Percentiles rank a stretch among this genome's conserved stretches.
Evolutionary conservation across 1,139 yeast species (phyloP).

Genomic region (Protomyces inundatus): DNA sequence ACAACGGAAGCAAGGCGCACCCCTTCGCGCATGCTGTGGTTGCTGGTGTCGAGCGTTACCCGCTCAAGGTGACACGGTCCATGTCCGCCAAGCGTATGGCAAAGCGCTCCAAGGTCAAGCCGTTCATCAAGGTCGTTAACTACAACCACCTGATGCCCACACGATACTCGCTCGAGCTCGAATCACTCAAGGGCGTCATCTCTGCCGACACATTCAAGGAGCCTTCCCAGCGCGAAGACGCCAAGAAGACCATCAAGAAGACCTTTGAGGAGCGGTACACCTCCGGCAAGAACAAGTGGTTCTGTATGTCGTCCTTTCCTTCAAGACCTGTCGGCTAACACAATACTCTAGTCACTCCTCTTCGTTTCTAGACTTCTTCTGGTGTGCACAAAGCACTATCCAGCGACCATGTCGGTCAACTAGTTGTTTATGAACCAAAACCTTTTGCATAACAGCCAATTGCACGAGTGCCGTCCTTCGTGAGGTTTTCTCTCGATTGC

Average conservation of each 20-base stretch:
- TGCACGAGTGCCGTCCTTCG: too few relatives aligned
- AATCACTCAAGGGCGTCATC: slow-evolving; percentile 85
- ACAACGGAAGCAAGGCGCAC: slow-evolving; percentile 98
- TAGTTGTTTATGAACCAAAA: neutral
- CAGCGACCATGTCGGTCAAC: neutral
- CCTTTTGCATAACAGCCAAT: too few relatives aligned
- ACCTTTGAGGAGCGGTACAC: slow-evolving; percentile 96
- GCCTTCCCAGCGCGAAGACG: slow-evolving; percentile 98
- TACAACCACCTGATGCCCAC: slow-evolving; percentile 99
- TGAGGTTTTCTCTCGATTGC: too few relatives aligned
- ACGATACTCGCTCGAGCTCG: slow-evolving; percentile 97
- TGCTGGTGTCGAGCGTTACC: slow-evolving; percentile 99
- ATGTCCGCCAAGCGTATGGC: slow-evolving; percentile 95
- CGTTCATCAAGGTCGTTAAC: slow-evolving; percentile 98
- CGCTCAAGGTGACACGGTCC: slow-evolving; percentile 92
- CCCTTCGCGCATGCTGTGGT: slow-evolving; percentile 99
- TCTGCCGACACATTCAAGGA: slow-evolving; percentile 92
- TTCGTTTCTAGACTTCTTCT: neutral
- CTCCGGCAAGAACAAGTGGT: slow-evolving; percentile 28
- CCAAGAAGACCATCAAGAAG: slow-evolving; percentile 98
- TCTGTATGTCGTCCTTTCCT: slow-evolving; percentile 2
- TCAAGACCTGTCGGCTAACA: neutral
- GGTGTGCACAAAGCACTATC: neutral
- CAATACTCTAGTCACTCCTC: neutral
- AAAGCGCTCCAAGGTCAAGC: slow-evolving; percentile 97